These are phyloP conservation scores for Keithomyces neogunnii DNA, from an alignment of 2,329 filamentous ascomycete species.

Conservation along the genomic window DNA sequence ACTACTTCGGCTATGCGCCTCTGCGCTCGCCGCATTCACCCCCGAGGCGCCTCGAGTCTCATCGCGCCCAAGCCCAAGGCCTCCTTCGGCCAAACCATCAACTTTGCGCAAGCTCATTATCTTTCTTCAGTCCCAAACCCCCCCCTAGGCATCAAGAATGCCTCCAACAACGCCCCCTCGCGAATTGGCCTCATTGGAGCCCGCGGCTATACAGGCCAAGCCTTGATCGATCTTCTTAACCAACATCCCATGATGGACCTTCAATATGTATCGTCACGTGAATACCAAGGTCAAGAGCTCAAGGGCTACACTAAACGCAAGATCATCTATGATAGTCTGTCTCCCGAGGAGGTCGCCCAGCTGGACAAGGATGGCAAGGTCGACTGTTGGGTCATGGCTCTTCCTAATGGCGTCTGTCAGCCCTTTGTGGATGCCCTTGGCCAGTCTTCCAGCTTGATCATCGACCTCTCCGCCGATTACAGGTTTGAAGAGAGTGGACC, in stretches of 20 bases:
- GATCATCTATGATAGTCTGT: constrained; percentile 86
- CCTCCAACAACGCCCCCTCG: constrained; percentile 68
- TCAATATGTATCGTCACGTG: constrained; percentile 84
- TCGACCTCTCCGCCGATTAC: constrained; percentile 96
- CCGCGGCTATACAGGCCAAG: constrained; percentile 54
- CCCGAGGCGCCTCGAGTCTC: neutral
- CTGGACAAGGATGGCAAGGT: constrained; percentile 80
- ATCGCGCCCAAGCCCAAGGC: neutral
- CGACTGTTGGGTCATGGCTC: constrained; percentile 96
- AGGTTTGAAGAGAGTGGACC: constrained; percentile 60
- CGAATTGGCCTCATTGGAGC: constrained; percentile 83
- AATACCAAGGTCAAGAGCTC: constrained; percentile 78
- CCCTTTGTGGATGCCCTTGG: constrained; percentile 87
- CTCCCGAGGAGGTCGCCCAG: constrained; percentile 73
- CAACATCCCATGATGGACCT: constrained; percentile 85
- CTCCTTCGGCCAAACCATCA: neutral
- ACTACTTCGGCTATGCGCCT: constrained; percentile 1
- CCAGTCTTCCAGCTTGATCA: constrained; percentile 62
- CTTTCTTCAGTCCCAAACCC: constrained; percentile 33
- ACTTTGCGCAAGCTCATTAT: neutral
- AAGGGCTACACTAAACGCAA: constrained; percentile 86
- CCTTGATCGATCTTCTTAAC: constrained; percentile 80
- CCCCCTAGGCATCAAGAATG: constrained; percentile 79
- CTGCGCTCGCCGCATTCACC: constrained; percentile 2
- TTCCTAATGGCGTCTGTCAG: constrained; percentile 91